phyloP scores from a whole-genome alignment of 2,329 filamentous ascomycete species.

The Lasiodiplodia hormozganensis region DNA sequence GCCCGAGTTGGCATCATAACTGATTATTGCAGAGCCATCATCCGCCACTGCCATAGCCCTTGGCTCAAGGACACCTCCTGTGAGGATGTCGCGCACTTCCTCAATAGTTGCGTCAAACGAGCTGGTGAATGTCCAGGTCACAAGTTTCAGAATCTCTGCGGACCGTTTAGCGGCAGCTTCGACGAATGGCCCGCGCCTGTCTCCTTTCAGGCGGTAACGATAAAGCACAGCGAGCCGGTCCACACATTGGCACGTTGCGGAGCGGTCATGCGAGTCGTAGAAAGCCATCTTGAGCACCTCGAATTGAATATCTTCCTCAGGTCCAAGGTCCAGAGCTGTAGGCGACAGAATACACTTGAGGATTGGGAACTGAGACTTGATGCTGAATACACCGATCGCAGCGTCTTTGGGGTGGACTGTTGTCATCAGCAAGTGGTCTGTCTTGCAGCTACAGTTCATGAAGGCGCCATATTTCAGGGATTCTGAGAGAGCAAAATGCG shows the following conservation, averaged over 20 bases:
- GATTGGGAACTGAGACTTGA: slow-evolving; percentile 16
- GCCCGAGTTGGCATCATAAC: not conserved
- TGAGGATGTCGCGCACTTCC: slow-evolving; percentile 13
- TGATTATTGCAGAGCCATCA: slow-evolving; percentile 13
- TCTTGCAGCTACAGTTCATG: slow-evolving; percentile 16
- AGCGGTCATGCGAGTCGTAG: slow-evolving; percentile 3
- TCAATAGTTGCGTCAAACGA: not conserved
- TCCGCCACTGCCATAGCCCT: slow-evolving; percentile 9
- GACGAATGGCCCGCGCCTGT: slow-evolving; percentile 3
- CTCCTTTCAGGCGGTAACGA: slow-evolving; percentile 11
- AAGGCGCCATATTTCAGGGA: slow-evolving; percentile 16
- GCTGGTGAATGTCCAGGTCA: slow-evolving; percentile 17
- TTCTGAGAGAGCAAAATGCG: slow-evolving; percentile 5
- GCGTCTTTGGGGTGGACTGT: not conserved
- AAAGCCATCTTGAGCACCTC: slow-evolving; percentile 23
- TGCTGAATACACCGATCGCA: slow-evolving; percentile 15
- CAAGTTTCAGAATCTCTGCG: slow-evolving; percentile 22
- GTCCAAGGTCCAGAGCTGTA: not conserved
- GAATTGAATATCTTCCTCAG: slow-evolving; percentile 17
- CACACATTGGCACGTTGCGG: slow-evolving; percentile 7
- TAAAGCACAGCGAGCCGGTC: slow-evolving; percentile 24
- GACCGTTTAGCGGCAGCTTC: slow-evolving; percentile 13
- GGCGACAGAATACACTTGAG: slow-evolving; percentile 27
- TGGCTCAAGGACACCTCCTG: slow-evolving; percentile 12
- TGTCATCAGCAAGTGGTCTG: slow-evolving; percentile 20